These are phyloP conservation scores for Acarospora socialis DNA, from an alignment of 2,329 filamentous ascomycete genomes.

Conservation along the genomic window DNA sequence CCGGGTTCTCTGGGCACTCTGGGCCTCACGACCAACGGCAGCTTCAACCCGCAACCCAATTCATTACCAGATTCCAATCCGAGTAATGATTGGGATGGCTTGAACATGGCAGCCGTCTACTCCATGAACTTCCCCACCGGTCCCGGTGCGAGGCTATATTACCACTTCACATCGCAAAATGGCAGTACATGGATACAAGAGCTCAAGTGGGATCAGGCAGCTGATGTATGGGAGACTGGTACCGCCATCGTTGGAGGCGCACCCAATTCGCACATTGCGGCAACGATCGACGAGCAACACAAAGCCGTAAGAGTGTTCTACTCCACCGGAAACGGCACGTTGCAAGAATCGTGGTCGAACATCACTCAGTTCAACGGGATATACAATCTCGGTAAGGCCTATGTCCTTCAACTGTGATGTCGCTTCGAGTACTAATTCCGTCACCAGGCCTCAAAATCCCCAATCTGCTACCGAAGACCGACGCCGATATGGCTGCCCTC, in stretches of 20 bases:
- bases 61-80: conserved; percentile 5
- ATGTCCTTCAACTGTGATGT: background rate
- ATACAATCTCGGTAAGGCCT: conserved; percentile 8
- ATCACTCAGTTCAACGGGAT: conserved; percentile 4
- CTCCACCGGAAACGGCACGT: conserved; percentile 9
- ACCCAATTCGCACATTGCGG: conserved; percentile 12
- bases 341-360: conserved; percentile 11
- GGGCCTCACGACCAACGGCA: conserved; percentile 6
- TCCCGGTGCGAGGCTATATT: conserved; percentile 12
- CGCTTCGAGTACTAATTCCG: background rate
- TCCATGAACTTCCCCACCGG: conserved; percentile 10
- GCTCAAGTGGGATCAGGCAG: conserved; percentile 12
- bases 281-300: conserved; percentile 10
- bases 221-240: conserved; percentile 10
- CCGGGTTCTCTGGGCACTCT: conserved; percentile 7
- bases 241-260: conserved; percentile 3
- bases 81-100: conserved; percentile 10
- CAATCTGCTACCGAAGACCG: conserved; percentile 6
- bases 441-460: conserved; percentile 6
- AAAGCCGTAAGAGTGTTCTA: conserved; percentile 12
- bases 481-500: conserved; percentile 10
- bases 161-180: conserved; percentile 8
- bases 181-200: conserved; percentile 11
- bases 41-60: conserved; percentile 1
- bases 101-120: conserved; percentile 12